A percentile compares a stretch with the other conserved stretches of the same genome.
Evolutionary conservation across 169 alveolate genomes (phyloP).

Genomic region (Plasmodium falciparum): DNA sequence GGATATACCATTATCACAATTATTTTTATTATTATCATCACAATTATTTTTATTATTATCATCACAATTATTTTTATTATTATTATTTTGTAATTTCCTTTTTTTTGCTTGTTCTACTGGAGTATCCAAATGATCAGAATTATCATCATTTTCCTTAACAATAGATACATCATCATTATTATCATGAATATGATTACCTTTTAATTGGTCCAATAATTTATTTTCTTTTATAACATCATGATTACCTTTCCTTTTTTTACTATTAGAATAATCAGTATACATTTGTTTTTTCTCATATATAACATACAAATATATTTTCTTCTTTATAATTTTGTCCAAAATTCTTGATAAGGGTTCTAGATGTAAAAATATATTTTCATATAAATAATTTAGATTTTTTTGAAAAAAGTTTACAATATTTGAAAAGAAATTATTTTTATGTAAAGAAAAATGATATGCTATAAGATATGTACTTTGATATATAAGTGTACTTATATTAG

Average conservation of each 20-base stretch:
- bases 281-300: not conserved
- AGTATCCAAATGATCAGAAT: too few species aligned
- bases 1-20: not conserved
- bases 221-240: not conserved
- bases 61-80: too few species aligned
- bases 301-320: constrained; percentile 31
- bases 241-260: not conserved
- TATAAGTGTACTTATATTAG: constrained; percentile 37
- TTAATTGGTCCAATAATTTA: too few species aligned
- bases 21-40: not conserved
- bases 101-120: too few species aligned
- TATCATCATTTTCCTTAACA: too few species aligned
- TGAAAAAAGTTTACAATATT: constrained; percentile 20
- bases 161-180: too few species aligned
- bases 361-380: constrained; percentile 40
- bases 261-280: not conserved
- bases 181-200: too few species aligned
- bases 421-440: constrained; percentile 30
- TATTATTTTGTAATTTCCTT: too few species aligned
- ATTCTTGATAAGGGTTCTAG: constrained; percentile 20
- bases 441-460: constrained; percentile 34
- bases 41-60: too few species aligned
- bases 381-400: constrained; percentile 15
- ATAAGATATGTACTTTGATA: constrained; percentile 28
- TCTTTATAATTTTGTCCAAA: constrained; percentile 38